These are phyloP conservation scores for Xylaria sp. DNA, from an alignment of 495 filamentous ascomycete genomes.

Conservation along the genomic window DNA sequence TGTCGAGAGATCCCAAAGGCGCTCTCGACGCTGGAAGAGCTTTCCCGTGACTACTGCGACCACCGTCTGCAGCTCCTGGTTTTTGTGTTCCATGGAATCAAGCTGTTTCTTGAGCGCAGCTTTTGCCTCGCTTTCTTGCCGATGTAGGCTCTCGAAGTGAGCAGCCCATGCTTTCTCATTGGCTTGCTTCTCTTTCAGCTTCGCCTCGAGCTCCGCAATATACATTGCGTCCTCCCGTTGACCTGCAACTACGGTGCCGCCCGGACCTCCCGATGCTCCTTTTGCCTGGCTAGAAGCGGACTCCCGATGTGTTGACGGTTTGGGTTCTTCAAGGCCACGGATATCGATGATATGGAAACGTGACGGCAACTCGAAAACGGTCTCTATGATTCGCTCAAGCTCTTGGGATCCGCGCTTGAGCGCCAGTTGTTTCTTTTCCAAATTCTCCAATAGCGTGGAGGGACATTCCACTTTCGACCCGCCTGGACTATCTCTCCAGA, in stretches of 20 bases:
- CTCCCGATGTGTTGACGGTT: neutral
- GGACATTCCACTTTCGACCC: neutral
- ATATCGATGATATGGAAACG: conserved; percentile 7
- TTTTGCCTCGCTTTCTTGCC: neutral
- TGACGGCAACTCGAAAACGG: neutral
- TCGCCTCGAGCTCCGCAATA: conserved; percentile 15
- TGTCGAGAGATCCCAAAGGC: conserved; percentile 3
- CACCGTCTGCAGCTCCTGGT: neutral
- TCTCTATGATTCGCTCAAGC: neutral
- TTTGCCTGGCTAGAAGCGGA: neutral
- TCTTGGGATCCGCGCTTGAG: neutral
- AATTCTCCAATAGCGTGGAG: neutral
- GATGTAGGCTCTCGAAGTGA: conserved; percentile 1
- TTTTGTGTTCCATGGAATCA: neutral
- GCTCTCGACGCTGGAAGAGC: conserved; percentile 4
- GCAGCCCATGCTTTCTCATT: conserved; percentile 19
- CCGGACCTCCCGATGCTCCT: neutral
- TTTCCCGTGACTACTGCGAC: neutral
- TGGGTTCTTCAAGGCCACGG: neutral
- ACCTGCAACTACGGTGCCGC: neutral
- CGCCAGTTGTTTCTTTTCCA: neutral
- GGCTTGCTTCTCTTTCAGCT: conserved; percentile 6
- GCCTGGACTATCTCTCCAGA: neutral
- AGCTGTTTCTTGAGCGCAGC: neutral
- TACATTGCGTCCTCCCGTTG: neutral